Conservation (phyloP, 164 flowering plant species). For the Piper longum region DNA sequence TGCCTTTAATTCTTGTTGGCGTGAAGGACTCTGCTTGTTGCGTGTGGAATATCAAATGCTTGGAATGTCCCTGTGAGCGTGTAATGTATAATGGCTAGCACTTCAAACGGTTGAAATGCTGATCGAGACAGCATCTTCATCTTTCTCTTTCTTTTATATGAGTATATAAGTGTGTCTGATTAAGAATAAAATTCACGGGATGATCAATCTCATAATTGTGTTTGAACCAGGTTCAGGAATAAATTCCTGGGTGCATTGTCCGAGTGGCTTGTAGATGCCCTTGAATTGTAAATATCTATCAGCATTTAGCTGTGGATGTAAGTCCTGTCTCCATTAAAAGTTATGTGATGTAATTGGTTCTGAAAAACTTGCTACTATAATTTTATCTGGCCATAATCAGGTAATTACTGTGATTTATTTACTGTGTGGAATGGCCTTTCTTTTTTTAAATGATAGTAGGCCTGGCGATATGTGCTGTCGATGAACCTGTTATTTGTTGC, state of each 20-base stretch:
- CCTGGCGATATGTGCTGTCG: too few relatives aligned
- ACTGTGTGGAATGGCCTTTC: too few relatives aligned
- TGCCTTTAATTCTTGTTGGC: constrained; percentile 8
- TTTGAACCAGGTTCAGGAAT: constrained; percentile 28
- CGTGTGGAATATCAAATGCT: constrained; percentile 33
- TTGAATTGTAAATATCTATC: neutral
- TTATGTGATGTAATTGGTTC: neutral
- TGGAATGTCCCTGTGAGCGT: constrained; percentile 9
- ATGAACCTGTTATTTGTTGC: too few relatives aligned
- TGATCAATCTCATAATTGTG: constrained; percentile 8
- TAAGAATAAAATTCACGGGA: constrained; percentile 17
- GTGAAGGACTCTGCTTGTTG: constrained; percentile 15
- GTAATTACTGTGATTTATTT: too few relatives aligned
- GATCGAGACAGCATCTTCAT: constrained; percentile 23
- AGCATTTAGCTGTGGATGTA: neutral
- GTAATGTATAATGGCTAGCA: constrained; percentile 32
- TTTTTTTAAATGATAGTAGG: too few relatives aligned
- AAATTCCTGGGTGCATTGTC: constrained; percentile 22
- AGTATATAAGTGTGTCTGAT: constrained; percentile 1
- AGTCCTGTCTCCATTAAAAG: neutral
- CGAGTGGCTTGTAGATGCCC: neutral
- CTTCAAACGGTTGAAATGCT: constrained; percentile 32
- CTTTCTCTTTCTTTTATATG: constrained; percentile 1
- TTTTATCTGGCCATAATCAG: too few relatives aligned
- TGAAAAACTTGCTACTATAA: neutral